Percentiles rank a stretch among this genome's conserved stretches.
Evolutionary conservation across 2,329 filamentous ascomycete species (phyloP).

Genomic region (Aspergillaceae sp.): DNA sequence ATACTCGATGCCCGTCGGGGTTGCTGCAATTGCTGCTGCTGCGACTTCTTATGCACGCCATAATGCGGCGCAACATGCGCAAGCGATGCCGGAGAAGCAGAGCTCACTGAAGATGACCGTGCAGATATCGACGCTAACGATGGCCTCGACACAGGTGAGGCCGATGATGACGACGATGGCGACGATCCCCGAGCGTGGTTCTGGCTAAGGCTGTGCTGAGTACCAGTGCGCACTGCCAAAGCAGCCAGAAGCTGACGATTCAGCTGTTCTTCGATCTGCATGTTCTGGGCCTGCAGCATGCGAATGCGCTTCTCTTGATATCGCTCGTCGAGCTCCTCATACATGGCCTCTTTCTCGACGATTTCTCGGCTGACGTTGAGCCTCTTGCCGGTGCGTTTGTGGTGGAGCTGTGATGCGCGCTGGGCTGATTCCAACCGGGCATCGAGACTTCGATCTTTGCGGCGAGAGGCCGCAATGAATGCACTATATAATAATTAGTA

Average conservation of each 20-base stretch:
- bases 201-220: not conserved
- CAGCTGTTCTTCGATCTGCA: constrained; percentile 30
- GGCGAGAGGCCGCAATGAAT: constrained; percentile 82
- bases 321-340: constrained; percentile 87
- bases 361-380: constrained; percentile 78
- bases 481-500: constrained; percentile 47
- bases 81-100: constrained; percentile 8
- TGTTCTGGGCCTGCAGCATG: constrained; percentile 31
- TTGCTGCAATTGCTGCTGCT: not conserved
- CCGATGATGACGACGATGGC: not conserved
- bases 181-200: not conserved
- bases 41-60: too few species aligned
- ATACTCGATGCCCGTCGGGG: constrained; percentile 21
- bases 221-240: constrained; percentile 17
- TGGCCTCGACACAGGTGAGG: constrained; percentile 2
- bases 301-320: constrained; percentile 33
- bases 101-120: not conserved
- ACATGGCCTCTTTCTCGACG: constrained; percentile 88
- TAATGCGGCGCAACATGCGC: not conserved
- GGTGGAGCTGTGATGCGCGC: constrained; percentile 84
- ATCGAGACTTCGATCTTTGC: constrained; percentile 78
- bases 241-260: constrained; percentile 29
- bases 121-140: not conserved
- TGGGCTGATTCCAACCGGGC: constrained; percentile 79
- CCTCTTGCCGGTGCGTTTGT: constrained; percentile 72